phyloP scores from a whole-genome alignment of 2,329 filamentous ascomycete species.

The Nannizziopsis arthrosporioides region DNA sequence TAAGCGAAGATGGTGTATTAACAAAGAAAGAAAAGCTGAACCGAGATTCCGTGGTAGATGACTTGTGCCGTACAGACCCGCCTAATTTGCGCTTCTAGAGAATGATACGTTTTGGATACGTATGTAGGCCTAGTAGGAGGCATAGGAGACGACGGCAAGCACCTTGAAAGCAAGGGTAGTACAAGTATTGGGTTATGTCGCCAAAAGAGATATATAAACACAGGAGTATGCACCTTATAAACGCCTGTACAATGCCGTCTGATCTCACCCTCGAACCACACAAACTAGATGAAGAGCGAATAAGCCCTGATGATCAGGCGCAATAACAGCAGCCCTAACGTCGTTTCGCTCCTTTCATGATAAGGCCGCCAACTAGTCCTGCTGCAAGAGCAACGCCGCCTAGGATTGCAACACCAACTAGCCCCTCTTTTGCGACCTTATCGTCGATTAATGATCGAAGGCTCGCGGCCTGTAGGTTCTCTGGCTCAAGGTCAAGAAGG shows the following conservation, averaged over 20 bases:
- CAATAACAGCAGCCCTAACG: constrained; percentile 27
- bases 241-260: constrained; percentile 10
- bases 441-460: constrained; percentile 83
- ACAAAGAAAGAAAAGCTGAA: too few species aligned
- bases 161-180: too few species aligned
- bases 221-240: constrained; percentile 1
- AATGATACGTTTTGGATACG: too few species aligned
- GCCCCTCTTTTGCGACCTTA: constrained; percentile 84
- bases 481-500: constrained; percentile 78
- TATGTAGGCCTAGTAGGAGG: too few species aligned
- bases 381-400: constrained; percentile 86
- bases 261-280: neutral
- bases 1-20: too few species aligned
- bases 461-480: constrained; percentile 81
- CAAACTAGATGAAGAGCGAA: neutral
- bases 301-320: constrained; percentile 3
- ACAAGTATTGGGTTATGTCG: neutral
- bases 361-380: constrained; percentile 78
- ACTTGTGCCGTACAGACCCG: too few species aligned
- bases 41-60: too few species aligned
- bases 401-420: constrained; percentile 89
- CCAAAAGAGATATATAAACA: neutral
- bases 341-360: constrained; percentile 64
- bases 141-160: too few species aligned
- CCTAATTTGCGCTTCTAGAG: too few species aligned